These are phyloP conservation scores for Trifolium pratense DNA, from an alignment of 306 rosid genomes.

Conservation along the genomic window DNA sequence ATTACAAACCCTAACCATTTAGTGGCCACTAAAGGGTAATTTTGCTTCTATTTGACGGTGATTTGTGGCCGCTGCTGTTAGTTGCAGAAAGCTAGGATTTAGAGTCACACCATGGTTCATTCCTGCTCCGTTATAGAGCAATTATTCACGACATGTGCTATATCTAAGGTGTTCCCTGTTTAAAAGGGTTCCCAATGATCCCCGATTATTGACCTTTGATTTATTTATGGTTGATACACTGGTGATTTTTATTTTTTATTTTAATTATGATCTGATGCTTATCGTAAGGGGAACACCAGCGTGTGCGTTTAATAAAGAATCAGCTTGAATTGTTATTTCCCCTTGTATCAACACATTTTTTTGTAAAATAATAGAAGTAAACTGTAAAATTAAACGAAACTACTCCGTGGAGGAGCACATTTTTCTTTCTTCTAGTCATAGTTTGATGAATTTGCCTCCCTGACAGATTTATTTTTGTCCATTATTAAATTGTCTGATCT, in stretches of 20 bases:
- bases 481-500: neutral
- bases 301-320: neutral
- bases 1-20: no score
- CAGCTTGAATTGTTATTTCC: neutral
- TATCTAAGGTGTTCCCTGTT: neutral
- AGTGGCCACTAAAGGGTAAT: no score
- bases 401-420: neutral
- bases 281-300: neutral
- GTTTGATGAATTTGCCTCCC: slow-evolving; percentile 1
- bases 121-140: neutral
- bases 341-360: neutral
- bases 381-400: neutral
- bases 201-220: neutral
- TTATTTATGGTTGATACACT: neutral
- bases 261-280: neutral
- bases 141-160: neutral
- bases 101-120: neutral
- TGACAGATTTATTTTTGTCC: neutral
- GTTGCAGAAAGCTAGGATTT: neutral
- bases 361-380: neutral
- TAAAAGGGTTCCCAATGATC: neutral
- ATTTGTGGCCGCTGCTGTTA: no score
- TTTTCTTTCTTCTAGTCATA: neutral
- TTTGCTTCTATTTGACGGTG: no score
- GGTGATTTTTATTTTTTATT: neutral